These are phyloP conservation scores for Scenedesmus sp. DNA, from an alignment of 163 green algal genomes.

Conservation along the genomic window DNA sequence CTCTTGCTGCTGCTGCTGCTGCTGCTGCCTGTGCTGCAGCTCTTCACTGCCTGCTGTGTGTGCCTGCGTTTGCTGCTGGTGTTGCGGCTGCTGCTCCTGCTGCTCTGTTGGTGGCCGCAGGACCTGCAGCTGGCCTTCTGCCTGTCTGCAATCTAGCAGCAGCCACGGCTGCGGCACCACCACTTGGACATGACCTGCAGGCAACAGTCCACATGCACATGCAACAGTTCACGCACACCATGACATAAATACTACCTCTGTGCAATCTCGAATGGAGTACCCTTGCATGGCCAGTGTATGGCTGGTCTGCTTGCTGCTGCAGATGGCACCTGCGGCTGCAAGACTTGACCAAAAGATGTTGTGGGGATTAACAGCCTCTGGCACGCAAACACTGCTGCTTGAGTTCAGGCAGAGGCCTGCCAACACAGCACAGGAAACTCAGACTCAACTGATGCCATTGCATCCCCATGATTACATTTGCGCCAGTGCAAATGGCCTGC, in stretches of 20 bases:
- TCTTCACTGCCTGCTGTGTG: background rate
- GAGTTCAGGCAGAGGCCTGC: background rate
- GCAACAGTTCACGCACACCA: background rate
- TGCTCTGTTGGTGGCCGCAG: background rate
- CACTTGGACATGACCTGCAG: conserved; percentile 3
- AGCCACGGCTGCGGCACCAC: conserved; percentile 5
- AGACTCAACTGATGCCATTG: background rate
- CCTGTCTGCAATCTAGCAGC: conserved; percentile 19
- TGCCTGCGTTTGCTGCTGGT: background rate
- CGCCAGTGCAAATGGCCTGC: background rate
- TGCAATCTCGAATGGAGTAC: no score
- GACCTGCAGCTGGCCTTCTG: background rate
- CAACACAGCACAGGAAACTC: background rate
- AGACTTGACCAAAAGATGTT: no score
- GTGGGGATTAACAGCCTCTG: no score
- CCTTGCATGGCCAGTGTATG: no score
- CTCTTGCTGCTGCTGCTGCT: background rate
- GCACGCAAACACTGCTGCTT: no score
- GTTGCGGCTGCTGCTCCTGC: background rate
- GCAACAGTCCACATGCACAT: no score
- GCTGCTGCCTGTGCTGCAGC: background rate
- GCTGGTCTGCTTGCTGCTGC: no score
- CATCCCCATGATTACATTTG: background rate
- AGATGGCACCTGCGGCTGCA: no score
- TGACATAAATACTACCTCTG: no score